Evolutionary conservation across 2,329 filamentous ascomycete genomes (phyloP).

Genomic region (Cercospora beticola): DNA sequence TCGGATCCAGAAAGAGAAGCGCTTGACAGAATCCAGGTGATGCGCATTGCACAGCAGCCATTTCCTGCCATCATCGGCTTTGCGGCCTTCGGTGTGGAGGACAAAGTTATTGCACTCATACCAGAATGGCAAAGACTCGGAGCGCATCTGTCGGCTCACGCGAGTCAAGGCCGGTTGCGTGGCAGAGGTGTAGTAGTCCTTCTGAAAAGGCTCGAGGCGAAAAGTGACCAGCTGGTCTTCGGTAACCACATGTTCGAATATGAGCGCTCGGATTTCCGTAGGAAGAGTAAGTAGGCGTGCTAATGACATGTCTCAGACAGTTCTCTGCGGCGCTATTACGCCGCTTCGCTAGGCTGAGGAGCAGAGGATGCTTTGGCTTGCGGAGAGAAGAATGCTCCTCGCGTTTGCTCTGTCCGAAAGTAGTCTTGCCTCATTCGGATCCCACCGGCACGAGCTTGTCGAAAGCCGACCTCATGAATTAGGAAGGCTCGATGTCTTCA

Average conservation of each 20-base stretch:
- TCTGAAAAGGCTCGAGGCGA: slow-evolving; percentile 33
- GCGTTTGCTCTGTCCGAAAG: neutral
- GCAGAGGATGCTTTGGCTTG: neutral
- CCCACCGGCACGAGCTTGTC: neutral
- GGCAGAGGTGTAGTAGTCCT: slow-evolving; percentile 30
- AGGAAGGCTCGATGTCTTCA: neutral
- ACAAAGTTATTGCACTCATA: slow-evolving; percentile 35
- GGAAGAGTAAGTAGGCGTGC: slow-evolving; percentile 29
- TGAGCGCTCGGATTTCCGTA: slow-evolving; percentile 30
- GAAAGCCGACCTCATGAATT: neutral
- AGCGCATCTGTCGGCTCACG: slow-evolving; percentile 32
- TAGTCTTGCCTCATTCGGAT: neutral
- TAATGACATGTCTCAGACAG: slow-evolving; percentile 11
- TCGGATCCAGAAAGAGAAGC: slow-evolving; percentile 34
- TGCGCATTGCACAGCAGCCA: slow-evolving; percentile 30
- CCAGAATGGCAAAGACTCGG: slow-evolving; percentile 33
- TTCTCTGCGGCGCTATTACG: neutral
- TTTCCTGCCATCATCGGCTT: slow-evolving; percentile 28
- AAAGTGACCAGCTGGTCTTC: slow-evolving; percentile 34
- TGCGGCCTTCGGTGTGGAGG: slow-evolving; percentile 34
- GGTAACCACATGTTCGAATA: slow-evolving; percentile 31
- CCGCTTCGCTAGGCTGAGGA: neutral
- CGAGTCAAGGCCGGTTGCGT: slow-evolving; percentile 32
- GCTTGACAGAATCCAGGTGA: slow-evolving; percentile 24
- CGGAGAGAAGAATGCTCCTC: neutral